Evolutionary conservation across 2,329 filamentous ascomycete genomes (phyloP), one percentile per base, ranked within the genome.

Genomic region (Aspergillus thermomutatus): DNA sequence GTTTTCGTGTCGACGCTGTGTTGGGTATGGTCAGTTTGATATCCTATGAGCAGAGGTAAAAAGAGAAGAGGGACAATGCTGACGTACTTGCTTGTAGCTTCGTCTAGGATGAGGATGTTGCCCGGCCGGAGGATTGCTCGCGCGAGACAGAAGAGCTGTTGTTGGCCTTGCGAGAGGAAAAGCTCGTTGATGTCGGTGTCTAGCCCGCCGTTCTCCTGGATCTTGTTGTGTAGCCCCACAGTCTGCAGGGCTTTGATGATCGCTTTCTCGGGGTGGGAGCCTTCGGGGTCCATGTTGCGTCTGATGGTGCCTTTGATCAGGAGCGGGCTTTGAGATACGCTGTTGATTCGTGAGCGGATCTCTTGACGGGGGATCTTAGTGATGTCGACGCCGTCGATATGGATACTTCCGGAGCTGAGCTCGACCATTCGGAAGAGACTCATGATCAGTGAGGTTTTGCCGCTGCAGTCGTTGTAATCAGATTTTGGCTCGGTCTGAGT

Each of bases 111-210:
- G 11, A 80, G 67, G 53, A 79, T 72, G 25, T 72, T 75, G 50
- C 74, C 72, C 8, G 70, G 67, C 8, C 80, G 72, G 7, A 88
- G 68, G 19, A 88, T 76, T 0, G 84, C 86, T 0, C 85, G 72
- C 0, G 82, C 85, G 1, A 89, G 77, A 60, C 81, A 85, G 62
- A 89, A 86, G 0, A 89, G 76, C 64, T 89, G 86, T 47, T 80
- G 80, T 67, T 89, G 86, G 0, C 87, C 87, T 34, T 82, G 79
- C 4, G 79, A 82, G 5, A 86, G 73, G 51, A 77, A 73, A 6
- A 81, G 75, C 1, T 78, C 71, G n/a, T 76, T 74, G 60, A 87
- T 77, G 1, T 74, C 69, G 2, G 70, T 68, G 57, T 75, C 71
- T 2, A 79, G 62, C 8, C 66, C 71, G 5, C 76, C 77, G 53